phyloP scores from a whole-genome alignment of 2,329 filamentous ascomycete genomes.

The Scedosporium aurantiacum region DNA sequence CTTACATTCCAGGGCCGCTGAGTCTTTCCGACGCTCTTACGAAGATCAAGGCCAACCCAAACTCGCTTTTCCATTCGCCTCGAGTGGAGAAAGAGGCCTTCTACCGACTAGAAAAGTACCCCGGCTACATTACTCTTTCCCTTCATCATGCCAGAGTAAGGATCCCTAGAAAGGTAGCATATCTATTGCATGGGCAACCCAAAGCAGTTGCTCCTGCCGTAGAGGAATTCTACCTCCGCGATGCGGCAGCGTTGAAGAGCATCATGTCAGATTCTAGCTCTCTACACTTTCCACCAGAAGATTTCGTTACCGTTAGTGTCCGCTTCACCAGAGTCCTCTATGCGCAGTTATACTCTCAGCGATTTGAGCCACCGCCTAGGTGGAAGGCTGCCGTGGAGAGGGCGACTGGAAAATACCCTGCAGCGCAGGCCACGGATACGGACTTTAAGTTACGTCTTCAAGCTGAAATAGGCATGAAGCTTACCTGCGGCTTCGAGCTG shows the following conservation, averaged over 20 bases:
- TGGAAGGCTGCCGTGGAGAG: slow-evolving; percentile 27
- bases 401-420: slow-evolving; percentile 7
- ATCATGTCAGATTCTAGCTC: slow-evolving; percentile 44
- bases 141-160: slow-evolving; percentile 65
- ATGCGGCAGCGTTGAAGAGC: slow-evolving; percentile 63
- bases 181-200: slow-evolving; percentile 64
- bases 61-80: slow-evolving; percentile 56
- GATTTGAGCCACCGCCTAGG: slow-evolving; percentile 54
- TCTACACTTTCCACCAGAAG: slow-evolving; percentile 60
- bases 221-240: slow-evolving; percentile 86
- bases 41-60: slow-evolving; percentile 44
- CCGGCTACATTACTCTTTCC: slow-evolving; percentile 59
- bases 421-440: slow-evolving; percentile 10
- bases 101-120: slow-evolving; percentile 76
- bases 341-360: slow-evolving; percentile 80
- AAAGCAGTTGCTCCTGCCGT: slow-evolving; percentile 70
- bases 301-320: slow-evolving; percentile 69
- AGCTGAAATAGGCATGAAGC: slow-evolving; percentile 75
- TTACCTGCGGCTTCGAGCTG: slow-evolving; percentile 87
- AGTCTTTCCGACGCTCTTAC: slow-evolving; percentile 52
- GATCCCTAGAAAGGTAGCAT: slow-evolving; percentile 72
- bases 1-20: slow-evolving; percentile 26
- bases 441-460: slow-evolving; percentile 19
- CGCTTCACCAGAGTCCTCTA: slow-evolving; percentile 83
- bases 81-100: slow-evolving; percentile 83